Conservation (phyloP, 2,329 filamentous ascomycete genomes). For the Sporothrix globosa region DNA sequence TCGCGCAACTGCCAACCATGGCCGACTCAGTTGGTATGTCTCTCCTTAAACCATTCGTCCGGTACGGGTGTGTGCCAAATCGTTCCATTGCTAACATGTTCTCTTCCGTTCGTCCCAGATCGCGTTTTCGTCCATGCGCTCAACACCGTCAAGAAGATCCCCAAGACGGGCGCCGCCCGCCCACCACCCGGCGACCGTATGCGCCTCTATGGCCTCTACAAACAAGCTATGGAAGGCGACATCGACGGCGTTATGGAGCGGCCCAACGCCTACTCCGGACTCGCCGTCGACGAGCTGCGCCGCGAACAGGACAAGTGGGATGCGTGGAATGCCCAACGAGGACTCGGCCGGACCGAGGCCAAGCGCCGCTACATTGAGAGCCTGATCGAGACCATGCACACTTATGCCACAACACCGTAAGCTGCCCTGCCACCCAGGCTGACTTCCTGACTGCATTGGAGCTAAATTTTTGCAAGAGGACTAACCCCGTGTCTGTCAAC, state of each 20-base stretch:
- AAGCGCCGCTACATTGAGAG: conserved; percentile 94
- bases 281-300: conserved; percentile 58
- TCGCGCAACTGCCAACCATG: conserved; percentile 43
- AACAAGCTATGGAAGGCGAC: conserved; percentile 98
- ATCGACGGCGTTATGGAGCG: conserved; percentile 92
- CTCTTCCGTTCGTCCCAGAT: conserved; percentile 58
- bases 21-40: conserved; percentile 57
- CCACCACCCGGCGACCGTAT: conserved; percentile 84
- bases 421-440: conserved; percentile 42
- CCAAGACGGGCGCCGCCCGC: conserved; percentile 85
- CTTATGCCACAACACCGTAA: conserved; percentile 83
- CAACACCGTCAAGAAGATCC: conserved; percentile 97
- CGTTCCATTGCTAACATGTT: neutral
- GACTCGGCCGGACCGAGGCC: conserved; percentile 83
- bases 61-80: neutral
- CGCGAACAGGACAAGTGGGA: conserved; percentile 78
- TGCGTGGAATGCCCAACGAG: conserved; percentile 88
- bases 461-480: neutral
- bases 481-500: neutral
- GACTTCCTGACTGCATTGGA: neutral
- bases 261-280: conserved; percentile 58
- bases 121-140: conserved; percentile 98
- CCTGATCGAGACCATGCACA: conserved; percentile 94
- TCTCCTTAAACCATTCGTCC: neutral
- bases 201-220: conserved; percentile 96